These are phyloP conservation scores for Suillus subaureus DNA, from an alignment of 768 basidiomycete species.

Conservation along the genomic window DNA sequence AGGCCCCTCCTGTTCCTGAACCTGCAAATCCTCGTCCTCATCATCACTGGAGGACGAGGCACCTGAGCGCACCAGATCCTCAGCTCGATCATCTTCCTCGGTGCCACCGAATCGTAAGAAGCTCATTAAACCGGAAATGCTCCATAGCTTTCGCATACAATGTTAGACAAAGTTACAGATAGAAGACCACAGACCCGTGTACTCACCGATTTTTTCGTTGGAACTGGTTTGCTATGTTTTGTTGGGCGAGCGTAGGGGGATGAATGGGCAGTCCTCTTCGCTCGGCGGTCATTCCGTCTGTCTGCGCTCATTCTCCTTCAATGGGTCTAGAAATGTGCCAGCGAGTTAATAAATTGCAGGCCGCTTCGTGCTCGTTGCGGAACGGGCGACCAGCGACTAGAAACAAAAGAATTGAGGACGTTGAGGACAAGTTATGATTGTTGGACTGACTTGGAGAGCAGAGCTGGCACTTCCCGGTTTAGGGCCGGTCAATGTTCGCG, in stretches of 20 bases:
- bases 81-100: slow-evolving; percentile 25
- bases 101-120: slow-evolving; percentile 45
- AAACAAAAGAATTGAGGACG: slow-evolving; percentile 11
- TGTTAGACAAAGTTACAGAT: slow-evolving; percentile 15
- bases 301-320: slow-evolving; percentile 54
- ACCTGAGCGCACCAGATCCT: slow-evolving; percentile 17
- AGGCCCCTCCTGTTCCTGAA: slow-evolving; percentile 25
- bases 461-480: slow-evolving; percentile 24
- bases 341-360: slow-evolving; percentile 6
- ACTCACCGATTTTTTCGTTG: slow-evolving; percentile 52
- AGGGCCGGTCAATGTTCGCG: slow-evolving; percentile 33
- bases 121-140: slow-evolving; percentile 49
- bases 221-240: slow-evolving; percentile 24
- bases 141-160: slow-evolving; percentile 44
- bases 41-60: slow-evolving; percentile 21
- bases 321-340: slow-evolving; percentile 14
- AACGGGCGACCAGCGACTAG: slow-evolving; percentile 7
- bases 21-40: slow-evolving; percentile 23
- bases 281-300: slow-evolving; percentile 47
- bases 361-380: slow-evolving; percentile 11
- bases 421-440: slow-evolving; percentile 22
- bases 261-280: slow-evolving; percentile 39
- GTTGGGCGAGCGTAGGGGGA: slow-evolving; percentile 57
- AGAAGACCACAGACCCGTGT: neutral
- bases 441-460: slow-evolving; percentile 14